phyloP scores from a whole-genome alignment of 2,329 filamentous ascomycete genomes.

The Botryosphaeria dothidea region DNA sequence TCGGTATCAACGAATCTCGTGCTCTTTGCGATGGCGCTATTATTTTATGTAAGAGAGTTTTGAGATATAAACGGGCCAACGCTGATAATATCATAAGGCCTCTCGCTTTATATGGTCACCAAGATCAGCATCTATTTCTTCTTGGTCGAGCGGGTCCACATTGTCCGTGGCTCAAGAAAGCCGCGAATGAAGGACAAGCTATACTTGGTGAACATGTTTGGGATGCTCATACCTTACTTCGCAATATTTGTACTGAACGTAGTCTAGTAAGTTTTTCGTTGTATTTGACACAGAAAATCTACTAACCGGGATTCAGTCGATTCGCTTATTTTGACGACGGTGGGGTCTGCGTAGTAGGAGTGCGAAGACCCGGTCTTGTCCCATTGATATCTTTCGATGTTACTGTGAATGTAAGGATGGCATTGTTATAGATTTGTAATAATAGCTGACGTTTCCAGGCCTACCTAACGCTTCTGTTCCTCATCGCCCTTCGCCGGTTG shows the following conservation, averaged over 20 bases:
- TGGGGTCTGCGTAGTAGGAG: conserved; percentile 58
- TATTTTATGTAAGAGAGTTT: background rate
- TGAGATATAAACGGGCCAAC: too few species aligned
- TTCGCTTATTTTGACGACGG: background rate
- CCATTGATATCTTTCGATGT: conserved; percentile 63
- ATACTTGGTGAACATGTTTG: background rate
- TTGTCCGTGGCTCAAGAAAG: background rate
- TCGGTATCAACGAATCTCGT: background rate
- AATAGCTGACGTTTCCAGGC: conserved; percentile 30
- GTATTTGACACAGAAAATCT: too few species aligned
- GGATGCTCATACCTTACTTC: background rate
- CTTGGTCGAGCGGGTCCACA: background rate
- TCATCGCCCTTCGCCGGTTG: conserved; percentile 55
- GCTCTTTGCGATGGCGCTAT: background rate
- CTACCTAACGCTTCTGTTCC: conserved; percentile 62
- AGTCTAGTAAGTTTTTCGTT: background rate
- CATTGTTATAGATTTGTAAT: too few species aligned
- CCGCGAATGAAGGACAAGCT: background rate
- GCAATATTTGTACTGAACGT: background rate
- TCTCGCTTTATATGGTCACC: background rate
- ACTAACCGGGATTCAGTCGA: background rate
- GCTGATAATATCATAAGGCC: background rate
- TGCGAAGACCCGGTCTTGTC: conserved; percentile 59
- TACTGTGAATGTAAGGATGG: conserved; percentile 52
- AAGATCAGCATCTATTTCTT: background rate